Base-by-base conservation (phyloP, 495 filamentous ascomycete genomes). In the Penicillium argentinense region DNA sequence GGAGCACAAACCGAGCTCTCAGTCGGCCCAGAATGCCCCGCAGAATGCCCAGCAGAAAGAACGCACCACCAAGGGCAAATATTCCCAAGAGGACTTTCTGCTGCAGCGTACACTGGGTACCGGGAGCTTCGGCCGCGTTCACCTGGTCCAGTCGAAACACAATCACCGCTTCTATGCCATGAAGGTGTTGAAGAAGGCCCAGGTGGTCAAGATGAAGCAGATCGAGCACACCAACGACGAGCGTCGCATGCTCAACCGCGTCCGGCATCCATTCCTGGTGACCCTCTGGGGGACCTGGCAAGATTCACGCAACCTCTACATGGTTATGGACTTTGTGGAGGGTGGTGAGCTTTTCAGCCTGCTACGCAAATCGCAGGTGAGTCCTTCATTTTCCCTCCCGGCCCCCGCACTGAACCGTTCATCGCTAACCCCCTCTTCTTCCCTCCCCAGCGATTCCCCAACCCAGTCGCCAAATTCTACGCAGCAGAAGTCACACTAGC, bases 321-420 rank as follows among this genome's bases (percentile, higher is more conserved):
- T 98, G 93, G 93, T 98, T 54, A 97, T 98, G 93, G 93, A 97
- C 60, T 98, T 98, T 73, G 89, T 98, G n/a, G 95, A 98, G 68
- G 93, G 93, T 54, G 93, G 93, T 45, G 95, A 98, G 74, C 75
- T 98, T 39, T 98, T 98, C 68, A 97, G 91, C 59, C 64, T 97
- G 54, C 73, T 98, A 45, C 82, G 95, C 46, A 97, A 97, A 70
- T 97, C 92, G 27, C 95, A 96, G 77, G 93, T 97, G 75, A 71
- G 86, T 75, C 27, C 8, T 9, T 25, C 3, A 4, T 6, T 40
- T 45, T 26, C 39, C 18, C 13, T 28, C 19, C 7, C 21, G 33
- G 33, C 33, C 33, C 33, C 33, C 33, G 33, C 33, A 8, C n/a
- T n/a, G n/a, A n/a, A n/a, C 17, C 33, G 33, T 39, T 11, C 17